Conservation (phyloP, 257 asterid genomes). For the Solanum habrochaites region DNA sequence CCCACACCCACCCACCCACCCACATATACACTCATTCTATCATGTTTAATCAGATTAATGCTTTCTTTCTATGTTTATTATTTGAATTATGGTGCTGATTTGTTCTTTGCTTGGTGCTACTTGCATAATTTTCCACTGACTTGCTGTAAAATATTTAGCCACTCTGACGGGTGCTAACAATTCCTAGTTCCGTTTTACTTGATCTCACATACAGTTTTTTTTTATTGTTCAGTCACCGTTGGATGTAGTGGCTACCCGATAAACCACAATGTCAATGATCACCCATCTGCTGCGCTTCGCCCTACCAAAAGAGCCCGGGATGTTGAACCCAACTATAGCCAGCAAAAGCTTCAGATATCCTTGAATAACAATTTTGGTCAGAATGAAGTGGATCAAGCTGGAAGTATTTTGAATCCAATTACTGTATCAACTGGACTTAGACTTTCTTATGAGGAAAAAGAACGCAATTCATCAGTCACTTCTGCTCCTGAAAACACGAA, state of each 20-base stretch:
- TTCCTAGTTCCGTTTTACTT: neutral
- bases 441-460: slow-evolving; percentile 55
- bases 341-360: slow-evolving; percentile 42
- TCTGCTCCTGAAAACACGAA: slow-evolving; percentile 11
- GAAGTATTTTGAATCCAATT: slow-evolving; percentile 39
- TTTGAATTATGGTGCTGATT: neutral
- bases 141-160: neutral
- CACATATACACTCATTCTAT: too few relatives aligned
- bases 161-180: neutral
- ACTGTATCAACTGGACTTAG: slow-evolving; percentile 58
- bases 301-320: slow-evolving; percentile 31
- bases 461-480: slow-evolving; percentile 18
- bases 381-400: slow-evolving; percentile 23
- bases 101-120: neutral
- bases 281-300: slow-evolving; percentile 16
- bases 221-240: slow-evolving; percentile 30
- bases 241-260: slow-evolving; percentile 32
- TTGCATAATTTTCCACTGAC: too few relatives aligned
- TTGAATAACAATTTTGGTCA: slow-evolving; percentile 30
- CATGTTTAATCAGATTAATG: neutral
- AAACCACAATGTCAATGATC: slow-evolving; percentile 23
- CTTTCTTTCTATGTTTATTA: neutral
- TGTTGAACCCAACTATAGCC: slow-evolving; percentile 25
- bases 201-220: neutral
- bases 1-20: neutral